These are phyloP conservation scores for Gaeumannomyces sp. DNA, from an alignment of 2,329 filamentous ascomycete genomes.

Conservation along the genomic window DNA sequence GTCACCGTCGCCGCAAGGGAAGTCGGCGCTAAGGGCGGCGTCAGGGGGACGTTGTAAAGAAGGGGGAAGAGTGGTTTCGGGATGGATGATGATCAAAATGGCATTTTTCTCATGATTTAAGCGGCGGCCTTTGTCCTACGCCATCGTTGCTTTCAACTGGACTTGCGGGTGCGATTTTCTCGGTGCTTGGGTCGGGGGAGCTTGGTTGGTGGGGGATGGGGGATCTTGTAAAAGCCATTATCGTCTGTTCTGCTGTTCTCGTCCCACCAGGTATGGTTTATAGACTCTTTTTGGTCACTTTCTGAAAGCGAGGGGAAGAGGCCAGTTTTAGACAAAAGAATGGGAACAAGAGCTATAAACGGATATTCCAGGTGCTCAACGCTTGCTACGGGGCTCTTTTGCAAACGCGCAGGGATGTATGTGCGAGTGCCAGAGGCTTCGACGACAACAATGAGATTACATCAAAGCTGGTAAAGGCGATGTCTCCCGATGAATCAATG, in stretches of 20 bases:
- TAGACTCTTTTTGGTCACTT: neutral
- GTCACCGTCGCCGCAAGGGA: constrained; percentile 78
- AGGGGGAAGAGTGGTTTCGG: neutral
- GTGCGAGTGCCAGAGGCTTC: too few relatives aligned
- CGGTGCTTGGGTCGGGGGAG: neutral
- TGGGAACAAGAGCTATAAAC: neutral
- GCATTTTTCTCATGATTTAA: neutral
- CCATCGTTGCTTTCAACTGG: neutral
- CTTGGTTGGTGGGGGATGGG: too few relatives aligned
- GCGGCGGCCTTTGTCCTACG: neutral
- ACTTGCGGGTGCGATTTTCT: neutral
- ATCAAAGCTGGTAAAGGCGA: too few relatives aligned
- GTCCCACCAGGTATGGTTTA: neutral
- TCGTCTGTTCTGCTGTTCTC: too few relatives aligned
- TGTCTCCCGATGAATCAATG: too few relatives aligned
- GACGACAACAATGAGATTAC: too few relatives aligned
- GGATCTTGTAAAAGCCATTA: too few relatives aligned
- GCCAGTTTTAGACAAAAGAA: neutral
- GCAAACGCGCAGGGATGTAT: too few relatives aligned
- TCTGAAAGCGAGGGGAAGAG: neutral
- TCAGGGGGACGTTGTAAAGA: constrained; percentile 51
- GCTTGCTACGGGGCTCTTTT: too few relatives aligned
- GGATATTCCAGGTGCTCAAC: too few relatives aligned
- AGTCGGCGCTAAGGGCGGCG: constrained; percentile 79
- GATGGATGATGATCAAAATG: neutral